phyloP scores from a whole-genome alignment of 805 yeast genomes.

The Jamesozyma spencerorum region DNA sequence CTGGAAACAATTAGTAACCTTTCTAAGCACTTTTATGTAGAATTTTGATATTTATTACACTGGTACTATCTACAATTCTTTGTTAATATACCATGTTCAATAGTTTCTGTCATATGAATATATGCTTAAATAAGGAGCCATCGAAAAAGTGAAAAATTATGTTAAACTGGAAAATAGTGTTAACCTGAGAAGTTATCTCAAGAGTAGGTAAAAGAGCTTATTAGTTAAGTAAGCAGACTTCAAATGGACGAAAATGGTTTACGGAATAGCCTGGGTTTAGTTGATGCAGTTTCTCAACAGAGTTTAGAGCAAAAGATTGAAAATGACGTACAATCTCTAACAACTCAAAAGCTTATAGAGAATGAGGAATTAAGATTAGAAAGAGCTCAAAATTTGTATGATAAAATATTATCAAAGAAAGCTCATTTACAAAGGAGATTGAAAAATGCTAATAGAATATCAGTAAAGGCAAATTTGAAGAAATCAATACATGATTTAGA shows the following conservation, averaged over 20 bases:
- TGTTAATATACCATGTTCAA: too few species aligned
- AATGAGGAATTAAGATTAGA: conserved; percentile 68
- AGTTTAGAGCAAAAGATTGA: conserved; percentile 70
- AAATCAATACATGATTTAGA: conserved; percentile 47
- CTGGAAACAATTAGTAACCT: too few species aligned
- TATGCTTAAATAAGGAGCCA: too few species aligned
- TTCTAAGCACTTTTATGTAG: too few species aligned
- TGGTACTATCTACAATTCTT: too few species aligned
- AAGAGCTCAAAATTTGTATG: conserved; percentile 46
- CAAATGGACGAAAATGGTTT: conserved; percentile 10
- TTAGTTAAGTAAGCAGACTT: background rate
- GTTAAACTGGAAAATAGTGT: background rate
- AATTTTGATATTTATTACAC: too few species aligned
- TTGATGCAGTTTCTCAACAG: conserved; percentile 66
- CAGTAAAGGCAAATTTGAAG: conserved; percentile 46
- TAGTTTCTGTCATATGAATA: too few species aligned
- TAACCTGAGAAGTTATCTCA: too few species aligned
- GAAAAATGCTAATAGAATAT: conserved; percentile 50
- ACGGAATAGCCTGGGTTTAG: conserved; percentile 35
- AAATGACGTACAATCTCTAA: conserved; percentile 52
- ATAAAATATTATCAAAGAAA: conserved; percentile 37
- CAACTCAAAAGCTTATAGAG: conserved; percentile 56
- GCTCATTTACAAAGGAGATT: conserved; percentile 40
- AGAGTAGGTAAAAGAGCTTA: too few species aligned
- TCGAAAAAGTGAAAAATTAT: background rate